Evolutionary conservation across 2,329 filamentous ascomycete genomes (phyloP), one percentile per base, ranked within the genome.

Genomic region (Colletotrichum melonis): DNA sequence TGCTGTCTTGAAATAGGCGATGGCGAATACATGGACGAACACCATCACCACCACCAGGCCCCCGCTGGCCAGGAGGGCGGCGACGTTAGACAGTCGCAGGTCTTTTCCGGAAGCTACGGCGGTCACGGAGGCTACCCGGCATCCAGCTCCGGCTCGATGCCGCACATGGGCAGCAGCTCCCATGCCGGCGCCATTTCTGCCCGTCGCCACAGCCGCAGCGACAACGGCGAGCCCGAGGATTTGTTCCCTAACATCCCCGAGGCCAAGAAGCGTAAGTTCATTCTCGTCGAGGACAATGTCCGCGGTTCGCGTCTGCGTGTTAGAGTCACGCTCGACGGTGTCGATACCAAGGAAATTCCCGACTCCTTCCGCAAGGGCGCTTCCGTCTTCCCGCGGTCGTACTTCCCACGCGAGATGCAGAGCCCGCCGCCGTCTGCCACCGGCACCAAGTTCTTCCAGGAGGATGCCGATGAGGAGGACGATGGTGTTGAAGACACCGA

Each of bases 261-360:
- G 79, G 92, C 93, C 65, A 98, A 97, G 85, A 94, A 95, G 79
- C 93, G 96, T 80, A 98, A 98, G 83, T 98, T 98, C 83, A 98
- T 98, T 77, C 90, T 98, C 11, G 95, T 98, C 32, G 95, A 98
- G 76, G 96, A 98, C 81, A 92, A 91, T 65, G 93, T 95, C 75
- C 92, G 94, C 46, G 93, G 93, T 65, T 92, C 91, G 63, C 91
- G 95, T 55, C 92, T 98, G 1, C 92, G 96, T 19, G 95, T 98
- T 58, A 93, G 95, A 74, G 95, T 98, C 64, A 97, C 94, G 75
- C 91, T 99, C n/a, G 95, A 98, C 80, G 92, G 92, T 57, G 95
- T 98, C 77, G 93, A 98, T 81, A 97, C 97, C 86, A 93, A 95
- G 79, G 96, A 98, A 83, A 97, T 98, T 80, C 96, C 96, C 1